Conservation (phyloP, 2,329 filamentous ascomycete species). For the Esteya vermicola region DNA sequence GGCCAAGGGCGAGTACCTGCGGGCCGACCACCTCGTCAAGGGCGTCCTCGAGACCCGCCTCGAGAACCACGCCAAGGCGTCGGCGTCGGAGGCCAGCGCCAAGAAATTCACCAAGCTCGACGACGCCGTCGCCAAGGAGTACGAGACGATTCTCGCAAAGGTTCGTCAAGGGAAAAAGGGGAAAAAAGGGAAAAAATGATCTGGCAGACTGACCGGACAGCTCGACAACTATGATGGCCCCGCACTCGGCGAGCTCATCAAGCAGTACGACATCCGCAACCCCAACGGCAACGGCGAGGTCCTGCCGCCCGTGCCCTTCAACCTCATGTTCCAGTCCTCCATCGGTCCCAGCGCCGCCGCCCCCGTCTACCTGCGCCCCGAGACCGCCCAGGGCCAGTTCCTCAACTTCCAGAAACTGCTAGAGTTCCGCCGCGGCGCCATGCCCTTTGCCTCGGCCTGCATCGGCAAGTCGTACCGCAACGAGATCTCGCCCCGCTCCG, state of each 20-base stretch:
- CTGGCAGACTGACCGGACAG: too few species aligned
- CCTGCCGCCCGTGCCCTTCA: slow-evolving; percentile 76
- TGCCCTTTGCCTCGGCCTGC: slow-evolving; percentile 94
- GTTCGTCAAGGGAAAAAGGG: too few species aligned
- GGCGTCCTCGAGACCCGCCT: slow-evolving; percentile 77
- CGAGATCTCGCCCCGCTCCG: slow-evolving; percentile 86
- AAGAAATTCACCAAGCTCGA: slow-evolving; percentile 56
- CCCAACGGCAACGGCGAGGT: slow-evolving; percentile 72
- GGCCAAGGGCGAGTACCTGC: slow-evolving; percentile 91
- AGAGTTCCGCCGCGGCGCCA: slow-evolving; percentile 86
- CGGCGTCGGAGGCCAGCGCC: slow-evolving; percentile 83
- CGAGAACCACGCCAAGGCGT: slow-evolving; percentile 82
- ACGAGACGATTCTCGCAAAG: slow-evolving; percentile 79
- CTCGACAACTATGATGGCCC: slow-evolving; percentile 92
- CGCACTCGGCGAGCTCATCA: slow-evolving; percentile 76
- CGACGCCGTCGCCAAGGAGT: slow-evolving; percentile 74
- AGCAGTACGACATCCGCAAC: slow-evolving; percentile 83
- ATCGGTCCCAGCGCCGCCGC: slow-evolving; percentile 83
- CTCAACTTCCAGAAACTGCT: slow-evolving; percentile 87
- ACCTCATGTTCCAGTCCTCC: slow-evolving; percentile 95
- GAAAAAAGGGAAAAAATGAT: too few species aligned
- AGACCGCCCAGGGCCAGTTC: slow-evolving; percentile 97
- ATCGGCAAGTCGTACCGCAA: slow-evolving; percentile 98
- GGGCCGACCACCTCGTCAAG: slow-evolving; percentile 93
- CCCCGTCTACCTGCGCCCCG: slow-evolving; percentile 74